phyloP scores from a whole-genome alignment of 2,329 filamentous ascomycete species.

The Seiridium unicorne region DNA sequence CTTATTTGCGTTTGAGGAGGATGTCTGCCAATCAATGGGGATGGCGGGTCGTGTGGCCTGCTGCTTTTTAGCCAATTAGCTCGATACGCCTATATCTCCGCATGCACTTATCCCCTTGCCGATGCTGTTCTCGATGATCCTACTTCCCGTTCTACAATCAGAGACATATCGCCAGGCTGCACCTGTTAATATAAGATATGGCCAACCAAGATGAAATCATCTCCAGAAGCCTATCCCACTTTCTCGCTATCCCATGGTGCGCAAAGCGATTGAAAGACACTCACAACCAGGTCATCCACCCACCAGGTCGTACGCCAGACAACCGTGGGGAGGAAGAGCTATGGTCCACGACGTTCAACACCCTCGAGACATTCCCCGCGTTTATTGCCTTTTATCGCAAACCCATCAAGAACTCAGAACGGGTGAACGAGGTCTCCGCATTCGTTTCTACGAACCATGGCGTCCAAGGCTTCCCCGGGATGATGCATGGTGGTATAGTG shows the following conservation, averaged over 20 bases:
- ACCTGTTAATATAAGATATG: not conserved
- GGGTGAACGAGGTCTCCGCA: constrained; percentile 26
- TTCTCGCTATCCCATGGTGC: constrained; percentile 1
- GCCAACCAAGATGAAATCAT: not conserved
- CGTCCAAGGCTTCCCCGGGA: constrained; percentile 51
- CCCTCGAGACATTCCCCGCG: not conserved
- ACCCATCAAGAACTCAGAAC: not conserved
- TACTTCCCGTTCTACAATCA: no score
- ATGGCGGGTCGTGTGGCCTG: no score
- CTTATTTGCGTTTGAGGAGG: no score
- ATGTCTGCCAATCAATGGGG: no score
- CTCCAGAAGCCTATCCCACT: not conserved
- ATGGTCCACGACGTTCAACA: not conserved
- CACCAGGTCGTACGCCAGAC: not conserved
- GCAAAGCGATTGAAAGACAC: not conserved
- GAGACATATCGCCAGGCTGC: no score
- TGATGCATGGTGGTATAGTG: constrained; percentile 58
- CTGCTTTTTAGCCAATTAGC: no score
- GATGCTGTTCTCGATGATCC: no score
- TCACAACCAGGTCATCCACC: not conserved
- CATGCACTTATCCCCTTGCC: no score
- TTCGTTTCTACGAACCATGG: constrained; percentile 44
- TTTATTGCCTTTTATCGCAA: not conserved
- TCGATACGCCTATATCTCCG: no score
- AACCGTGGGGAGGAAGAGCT: not conserved